phyloP scores from a whole-genome alignment of 176 grass and related monocot genomes.

The Aechmea fasciata region DNA sequence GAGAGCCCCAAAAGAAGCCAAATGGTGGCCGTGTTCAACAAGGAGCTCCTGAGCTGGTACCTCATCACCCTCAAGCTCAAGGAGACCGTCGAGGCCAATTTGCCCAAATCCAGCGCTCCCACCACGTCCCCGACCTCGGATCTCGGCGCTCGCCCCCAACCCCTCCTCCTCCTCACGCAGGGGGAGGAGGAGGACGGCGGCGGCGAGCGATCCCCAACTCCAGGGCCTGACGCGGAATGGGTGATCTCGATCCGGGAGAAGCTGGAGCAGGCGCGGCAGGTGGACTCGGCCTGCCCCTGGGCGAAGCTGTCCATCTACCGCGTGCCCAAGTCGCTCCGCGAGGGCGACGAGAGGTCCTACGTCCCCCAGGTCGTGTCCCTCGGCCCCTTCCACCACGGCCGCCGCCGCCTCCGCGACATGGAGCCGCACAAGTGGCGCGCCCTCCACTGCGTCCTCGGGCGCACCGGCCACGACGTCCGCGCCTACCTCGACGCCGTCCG shows the following conservation, averaged over 20 bases:
- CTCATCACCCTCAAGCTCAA: constrained; percentile 77
- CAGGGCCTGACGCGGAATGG: constrained; percentile 49
- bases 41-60: constrained; percentile 90
- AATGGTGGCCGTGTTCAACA: constrained; percentile 92
- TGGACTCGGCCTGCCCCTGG: constrained; percentile 54
- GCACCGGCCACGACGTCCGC: constrained; percentile 50
- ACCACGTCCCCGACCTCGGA: constrained; percentile 24
- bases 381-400: constrained; percentile 66
- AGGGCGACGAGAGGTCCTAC: constrained; percentile 78
- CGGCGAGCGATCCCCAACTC: background rate
- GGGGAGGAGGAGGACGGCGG: constrained; percentile 13
- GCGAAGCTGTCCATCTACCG: constrained; percentile 72
- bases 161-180: no score
- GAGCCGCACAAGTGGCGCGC: constrained; percentile 94
- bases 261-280: constrained; percentile 46
- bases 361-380: constrained; percentile 72
- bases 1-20: background rate
- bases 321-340: constrained; percentile 73
- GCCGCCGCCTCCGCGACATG: constrained; percentile 67
- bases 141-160: constrained; percentile 1
- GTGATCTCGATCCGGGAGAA: constrained; percentile 56
- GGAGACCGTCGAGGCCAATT: constrained; percentile 70
- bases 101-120: constrained; percentile 37
- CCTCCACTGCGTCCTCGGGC: constrained; percentile 57
- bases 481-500: constrained; percentile 40